Percentiles rank a stretch among this genome's conserved stretches.
These are phyloP conservation scores for Boletus barrowsii DNA, from an alignment of 768 basidiomycete genomes.

Conservation along the genomic window DNA sequence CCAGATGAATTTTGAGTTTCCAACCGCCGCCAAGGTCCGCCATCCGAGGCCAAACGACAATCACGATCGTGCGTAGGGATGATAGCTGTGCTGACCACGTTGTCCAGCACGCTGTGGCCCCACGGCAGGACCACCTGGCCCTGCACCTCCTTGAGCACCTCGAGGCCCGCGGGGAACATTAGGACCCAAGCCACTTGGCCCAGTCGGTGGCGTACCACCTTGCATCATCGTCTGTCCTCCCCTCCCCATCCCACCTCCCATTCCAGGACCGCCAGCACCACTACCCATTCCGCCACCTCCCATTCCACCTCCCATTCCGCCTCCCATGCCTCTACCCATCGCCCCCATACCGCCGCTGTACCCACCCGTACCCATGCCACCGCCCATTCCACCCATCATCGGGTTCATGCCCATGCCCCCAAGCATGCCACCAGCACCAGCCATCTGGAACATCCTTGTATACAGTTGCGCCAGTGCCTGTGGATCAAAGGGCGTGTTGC, in stretches of 20 bases:
- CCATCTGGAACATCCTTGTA: conserved; percentile 92
- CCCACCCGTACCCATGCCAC: conserved; percentile 33
- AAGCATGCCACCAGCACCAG: conserved; percentile 51
- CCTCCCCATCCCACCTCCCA: conserved; percentile 41
- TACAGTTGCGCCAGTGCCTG: conserved; percentile 91
- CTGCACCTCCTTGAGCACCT: conserved; percentile 54
- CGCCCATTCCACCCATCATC: conserved; percentile 36
- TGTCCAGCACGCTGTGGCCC: conserved; percentile 71
- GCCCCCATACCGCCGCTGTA: conserved; percentile 37
- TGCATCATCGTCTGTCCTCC: conserved; percentile 40
- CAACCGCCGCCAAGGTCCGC: background rate
- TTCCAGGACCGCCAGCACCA: conserved; percentile 38
- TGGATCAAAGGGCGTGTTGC: conserved; percentile 79
- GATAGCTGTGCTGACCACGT: conserved; percentile 78
- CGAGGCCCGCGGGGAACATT: conserved; percentile 67
- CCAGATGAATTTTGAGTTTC: conserved; percentile 15
- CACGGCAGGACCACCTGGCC: conserved; percentile 50
- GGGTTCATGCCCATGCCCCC: conserved; percentile 41
- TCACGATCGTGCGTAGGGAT: conserved; percentile 72
- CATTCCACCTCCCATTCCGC: conserved; percentile 42
- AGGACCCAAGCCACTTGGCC: conserved; percentile 45
- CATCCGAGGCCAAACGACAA: background rate
- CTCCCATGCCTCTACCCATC: conserved; percentile 38
- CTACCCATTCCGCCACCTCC: conserved; percentile 34
- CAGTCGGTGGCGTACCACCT: conserved; percentile 32